Percentiles rank a stretch among this genome's conserved stretches.
phyloP scores from a whole-genome alignment of 2,329 filamentous ascomycete genomes.

The Emydomyces testavorans region DNA sequence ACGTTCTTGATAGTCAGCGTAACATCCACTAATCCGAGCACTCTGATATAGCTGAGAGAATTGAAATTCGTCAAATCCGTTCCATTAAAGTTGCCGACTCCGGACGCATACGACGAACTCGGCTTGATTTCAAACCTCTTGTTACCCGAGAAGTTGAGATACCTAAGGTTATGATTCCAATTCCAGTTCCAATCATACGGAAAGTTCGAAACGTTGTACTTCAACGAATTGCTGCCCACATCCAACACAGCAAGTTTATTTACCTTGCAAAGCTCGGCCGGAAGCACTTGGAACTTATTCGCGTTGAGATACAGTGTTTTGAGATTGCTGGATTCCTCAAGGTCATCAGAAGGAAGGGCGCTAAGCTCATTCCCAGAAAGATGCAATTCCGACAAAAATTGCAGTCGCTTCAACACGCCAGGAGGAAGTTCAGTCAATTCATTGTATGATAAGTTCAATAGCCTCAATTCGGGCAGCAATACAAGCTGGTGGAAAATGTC shows the following conservation, averaged over 20 bases:
- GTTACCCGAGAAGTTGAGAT: constrained; percentile 92
- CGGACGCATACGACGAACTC: constrained; percentile 43
- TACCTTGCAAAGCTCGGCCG: constrained; percentile 87
- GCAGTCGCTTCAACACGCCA: constrained; percentile 78
- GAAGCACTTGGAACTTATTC: constrained; percentile 94
- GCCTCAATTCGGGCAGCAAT: constrained; percentile 67
- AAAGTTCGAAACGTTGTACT: constrained; percentile 98
- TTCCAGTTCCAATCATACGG: constrained; percentile 99
- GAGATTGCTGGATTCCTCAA: constrained; percentile 77
- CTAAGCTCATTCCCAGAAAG: constrained; percentile 91
- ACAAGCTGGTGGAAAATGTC: constrained; percentile 90
- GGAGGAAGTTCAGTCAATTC: constrained; percentile 85
- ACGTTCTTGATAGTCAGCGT: constrained; percentile 87
- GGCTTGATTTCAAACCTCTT: constrained; percentile 85
- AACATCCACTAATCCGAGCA: constrained; percentile 94
- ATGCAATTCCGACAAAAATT: constrained; percentile 80
- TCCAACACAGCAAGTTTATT: constrained; percentile 85
- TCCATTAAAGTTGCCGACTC: constrained; percentile 42
- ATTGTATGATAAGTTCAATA: constrained; percentile 92
- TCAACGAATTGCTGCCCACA: constrained; percentile 86
- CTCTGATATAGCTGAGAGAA: constrained; percentile 67
- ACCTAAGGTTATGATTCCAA: constrained; percentile 87
- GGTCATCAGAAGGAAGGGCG: constrained; percentile 79
- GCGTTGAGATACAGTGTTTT: constrained; percentile 91
- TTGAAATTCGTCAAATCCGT: constrained; percentile 82